phyloP scores from a whole-genome alignment of 2,329 filamentous ascomycete genomes.

The Pyricularia grisea region DNA sequence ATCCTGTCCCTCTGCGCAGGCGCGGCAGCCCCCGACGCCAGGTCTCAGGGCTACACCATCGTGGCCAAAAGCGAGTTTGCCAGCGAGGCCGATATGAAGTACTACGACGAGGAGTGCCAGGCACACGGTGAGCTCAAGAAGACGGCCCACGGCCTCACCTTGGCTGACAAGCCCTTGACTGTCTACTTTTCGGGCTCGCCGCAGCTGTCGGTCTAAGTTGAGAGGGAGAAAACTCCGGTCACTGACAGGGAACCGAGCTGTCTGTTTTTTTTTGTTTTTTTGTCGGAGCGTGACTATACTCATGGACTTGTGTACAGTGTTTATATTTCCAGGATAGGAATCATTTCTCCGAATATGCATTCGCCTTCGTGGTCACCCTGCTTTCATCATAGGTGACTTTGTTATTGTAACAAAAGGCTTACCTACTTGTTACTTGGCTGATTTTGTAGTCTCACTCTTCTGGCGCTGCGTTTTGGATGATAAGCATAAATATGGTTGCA shows the following conservation, averaged over 20 bases:
- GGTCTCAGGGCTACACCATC: constrained; percentile 57
- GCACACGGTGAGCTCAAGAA: constrained; percentile 32
- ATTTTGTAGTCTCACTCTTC: not conserved
- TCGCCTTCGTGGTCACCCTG: not conserved
- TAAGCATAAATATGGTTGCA: not conserved
- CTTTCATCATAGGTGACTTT: not conserved
- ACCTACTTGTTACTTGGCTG: too few relatives aligned
- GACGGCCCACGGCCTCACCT: constrained; percentile 18
- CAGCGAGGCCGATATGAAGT: constrained; percentile 58
- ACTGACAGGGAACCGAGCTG: not conserved
- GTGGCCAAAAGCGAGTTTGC: constrained; percentile 55
- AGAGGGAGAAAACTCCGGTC: not conserved
- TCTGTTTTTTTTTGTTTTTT: not conserved
- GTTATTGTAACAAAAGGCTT: not conserved
- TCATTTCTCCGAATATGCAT: not conserved
- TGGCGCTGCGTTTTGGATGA: not conserved
- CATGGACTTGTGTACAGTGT: not conserved
- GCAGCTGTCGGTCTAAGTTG: not conserved
- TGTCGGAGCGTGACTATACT: not conserved
- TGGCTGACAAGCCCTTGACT: constrained; percentile 19
- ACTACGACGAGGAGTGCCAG: constrained; percentile 50
- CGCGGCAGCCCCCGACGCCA: constrained; percentile 37
- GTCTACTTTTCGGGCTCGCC: constrained; percentile 8
- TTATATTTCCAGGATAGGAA: not conserved
- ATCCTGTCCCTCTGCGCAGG: constrained; percentile 50